Conservation (phyloP, 2,329 filamentous ascomycete species). For the Penicillium sp. region DNA sequence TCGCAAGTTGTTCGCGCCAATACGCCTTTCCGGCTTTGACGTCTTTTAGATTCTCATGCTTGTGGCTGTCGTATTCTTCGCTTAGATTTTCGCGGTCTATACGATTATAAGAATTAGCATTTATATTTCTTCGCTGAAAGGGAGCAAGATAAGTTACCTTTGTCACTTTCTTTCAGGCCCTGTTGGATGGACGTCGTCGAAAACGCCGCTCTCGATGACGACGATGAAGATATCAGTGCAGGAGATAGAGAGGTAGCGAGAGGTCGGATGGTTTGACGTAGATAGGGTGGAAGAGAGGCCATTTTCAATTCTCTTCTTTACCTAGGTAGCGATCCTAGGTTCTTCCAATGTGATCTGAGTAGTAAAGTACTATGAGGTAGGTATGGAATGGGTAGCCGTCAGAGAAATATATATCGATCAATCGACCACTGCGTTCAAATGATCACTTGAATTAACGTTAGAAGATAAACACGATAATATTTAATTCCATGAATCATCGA, state of each 20-base stretch:
- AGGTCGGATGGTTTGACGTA: conserved; percentile 3
- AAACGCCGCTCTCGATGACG: background rate
- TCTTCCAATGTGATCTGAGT: too few species aligned
- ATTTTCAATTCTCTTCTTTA: background rate
- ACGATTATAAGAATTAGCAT: background rate
- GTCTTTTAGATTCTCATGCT: conserved; percentile 57
- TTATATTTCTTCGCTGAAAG: background rate
- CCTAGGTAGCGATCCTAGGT: too few species aligned
- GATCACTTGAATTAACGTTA: background rate
- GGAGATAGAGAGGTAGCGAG: background rate
- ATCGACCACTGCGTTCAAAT: background rate
- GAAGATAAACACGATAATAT: background rate
- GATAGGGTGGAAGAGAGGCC: background rate
- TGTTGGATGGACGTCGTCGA: conserved; percentile 20
- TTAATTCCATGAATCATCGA: background rate
- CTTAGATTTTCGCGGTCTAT: conserved; percentile 42
- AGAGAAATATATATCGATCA: background rate
- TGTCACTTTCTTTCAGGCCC: conserved; percentile 34
- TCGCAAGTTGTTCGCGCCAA: conserved; percentile 75
- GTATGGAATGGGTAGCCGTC: background rate
- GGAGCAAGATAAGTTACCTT: conserved; percentile 21
- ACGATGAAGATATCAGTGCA: background rate
- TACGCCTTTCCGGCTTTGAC: conserved; percentile 60
- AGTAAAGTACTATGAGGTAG: too few species aligned
- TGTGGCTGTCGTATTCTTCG: conserved; percentile 48